A percentile compares a stretch with the other conserved stretches of the same genome.
Conservation (phyloP, 2,329 filamentous ascomycete genomes). For the Penicillium brasilianum region DNA sequence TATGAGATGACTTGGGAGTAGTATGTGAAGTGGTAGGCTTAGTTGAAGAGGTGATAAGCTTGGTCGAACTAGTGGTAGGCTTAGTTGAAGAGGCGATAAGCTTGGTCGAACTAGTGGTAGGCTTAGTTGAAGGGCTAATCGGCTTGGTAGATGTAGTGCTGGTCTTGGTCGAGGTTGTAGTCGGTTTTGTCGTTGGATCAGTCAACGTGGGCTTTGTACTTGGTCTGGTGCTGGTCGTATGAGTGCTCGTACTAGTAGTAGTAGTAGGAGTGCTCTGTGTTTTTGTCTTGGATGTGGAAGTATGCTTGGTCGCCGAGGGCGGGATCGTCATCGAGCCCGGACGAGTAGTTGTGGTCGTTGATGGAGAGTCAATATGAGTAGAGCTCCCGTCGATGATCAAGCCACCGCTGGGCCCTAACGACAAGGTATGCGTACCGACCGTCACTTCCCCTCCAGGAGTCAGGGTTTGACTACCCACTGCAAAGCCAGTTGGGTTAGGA, state of each 20-base stretch:
- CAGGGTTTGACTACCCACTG: too few relatives aligned
- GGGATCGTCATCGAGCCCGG: neutral
- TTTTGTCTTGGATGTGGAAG: neutral
- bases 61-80: neutral
- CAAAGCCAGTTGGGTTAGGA: too few relatives aligned
- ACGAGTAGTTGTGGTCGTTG: neutral
- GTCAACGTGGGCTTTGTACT: neutral
- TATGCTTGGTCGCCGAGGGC: neutral
- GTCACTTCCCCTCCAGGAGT: too few relatives aligned
- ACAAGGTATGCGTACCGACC: neutral
- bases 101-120: neutral
- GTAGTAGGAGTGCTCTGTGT: neutral
- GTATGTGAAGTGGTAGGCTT: too few relatives aligned
- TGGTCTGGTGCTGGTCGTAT: neutral
- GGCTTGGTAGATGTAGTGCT: neutral
- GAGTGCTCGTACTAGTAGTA: neutral
- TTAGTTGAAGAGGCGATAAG: too few relatives aligned
- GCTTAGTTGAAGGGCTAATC: neutral
- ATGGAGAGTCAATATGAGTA: neutral
- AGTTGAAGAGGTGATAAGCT: too few relatives aligned
- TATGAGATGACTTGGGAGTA: neutral
- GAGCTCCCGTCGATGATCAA: neutral
- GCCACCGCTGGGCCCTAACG: neutral
- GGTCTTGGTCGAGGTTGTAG: neutral
- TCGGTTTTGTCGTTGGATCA: too few relatives aligned